phyloP scores from a whole-genome alignment of 2,329 filamentous ascomycete species.

The Alternaria alternata region DNA sequence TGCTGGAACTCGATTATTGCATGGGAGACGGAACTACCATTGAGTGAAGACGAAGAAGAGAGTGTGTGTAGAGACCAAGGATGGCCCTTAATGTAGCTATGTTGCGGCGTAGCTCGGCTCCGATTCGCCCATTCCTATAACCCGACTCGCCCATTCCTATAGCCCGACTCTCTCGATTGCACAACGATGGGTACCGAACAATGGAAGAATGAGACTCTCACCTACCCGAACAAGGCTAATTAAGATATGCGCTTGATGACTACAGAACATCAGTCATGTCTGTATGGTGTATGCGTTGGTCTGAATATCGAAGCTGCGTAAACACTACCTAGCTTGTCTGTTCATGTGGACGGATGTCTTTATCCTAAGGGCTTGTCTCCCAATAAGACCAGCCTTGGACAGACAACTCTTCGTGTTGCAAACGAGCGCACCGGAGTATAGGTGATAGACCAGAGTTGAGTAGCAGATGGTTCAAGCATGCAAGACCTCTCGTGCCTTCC shows the following conservation, averaged over 20 bases:
- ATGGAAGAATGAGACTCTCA: not conserved
- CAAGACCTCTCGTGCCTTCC: not conserved
- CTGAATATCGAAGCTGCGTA: not conserved
- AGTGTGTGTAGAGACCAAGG: constrained; percentile 56
- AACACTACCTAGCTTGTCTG: not conserved
- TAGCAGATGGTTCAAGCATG: not conserved
- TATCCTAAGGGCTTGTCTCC: not conserved
- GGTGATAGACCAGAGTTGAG: not conserved
- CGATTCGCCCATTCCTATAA: constrained; percentile 15
- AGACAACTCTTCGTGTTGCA: not conserved
- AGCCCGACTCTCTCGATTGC: not conserved
- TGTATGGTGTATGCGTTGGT: not conserved
- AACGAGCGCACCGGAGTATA: not conserved
- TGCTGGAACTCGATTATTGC: not conserved
- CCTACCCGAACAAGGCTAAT: too few species aligned
- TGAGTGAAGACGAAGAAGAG: not conserved
- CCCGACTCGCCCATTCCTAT: not conserved
- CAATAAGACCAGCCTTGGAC: not conserved
- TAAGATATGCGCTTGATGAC: not conserved
- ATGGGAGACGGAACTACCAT: not conserved
- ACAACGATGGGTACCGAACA: not conserved
- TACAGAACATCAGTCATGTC: not conserved
- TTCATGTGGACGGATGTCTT: not conserved
- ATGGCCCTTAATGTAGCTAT: not conserved
- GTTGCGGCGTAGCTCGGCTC: constrained; percentile 19